A percentile compares a stretch with the other conserved stretches of the same genome.
Conservation (phyloP, 2,329 filamentous ascomycete genomes). For the Clarireedia hainanense region DNA sequence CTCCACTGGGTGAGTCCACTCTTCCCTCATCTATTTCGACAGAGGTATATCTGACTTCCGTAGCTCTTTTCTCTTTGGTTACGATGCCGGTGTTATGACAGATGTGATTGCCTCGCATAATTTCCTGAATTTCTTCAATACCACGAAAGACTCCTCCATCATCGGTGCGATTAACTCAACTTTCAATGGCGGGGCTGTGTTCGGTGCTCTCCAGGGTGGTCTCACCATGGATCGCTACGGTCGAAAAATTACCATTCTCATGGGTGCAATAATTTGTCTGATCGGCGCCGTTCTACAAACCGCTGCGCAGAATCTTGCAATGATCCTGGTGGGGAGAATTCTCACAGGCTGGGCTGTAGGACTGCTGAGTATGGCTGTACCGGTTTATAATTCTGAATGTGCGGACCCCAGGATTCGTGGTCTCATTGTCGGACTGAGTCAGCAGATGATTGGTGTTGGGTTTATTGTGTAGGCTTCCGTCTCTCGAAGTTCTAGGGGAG, state of each 20-base stretch:
- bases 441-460: constrained; percentile 59
- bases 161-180: constrained; percentile 54
- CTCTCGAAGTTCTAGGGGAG: not conserved
- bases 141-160: constrained; percentile 23
- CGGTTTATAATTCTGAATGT: constrained; percentile 58
- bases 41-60: constrained; percentile 1
- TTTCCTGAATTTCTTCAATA: constrained; percentile 29
- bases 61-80: constrained; percentile 34
- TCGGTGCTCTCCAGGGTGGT: constrained; percentile 34
- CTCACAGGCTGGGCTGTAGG: constrained; percentile 52
- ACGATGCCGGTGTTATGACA: constrained; percentile 30
- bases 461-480: constrained; percentile 28
- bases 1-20: constrained; percentile 28
- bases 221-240: constrained; percentile 49
- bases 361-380: constrained; percentile 55
- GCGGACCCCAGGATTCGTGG: constrained; percentile 55
- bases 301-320: constrained; percentile 43
- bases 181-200: constrained; percentile 52
- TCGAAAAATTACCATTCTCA: constrained; percentile 47
- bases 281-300: constrained; percentile 54
- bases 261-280: constrained; percentile 51
- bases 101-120: constrained; percentile 24
- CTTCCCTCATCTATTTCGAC: not conserved
- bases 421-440: constrained; percentile 53
- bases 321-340: constrained; percentile 50